A percentile compares a stretch with the other conserved stretches of the same genome.
Evolutionary conservation across 2,329 filamentous ascomycete species (phyloP).

Genomic region (Ophiognomonia clavigignenti-juglandacearum): DNA sequence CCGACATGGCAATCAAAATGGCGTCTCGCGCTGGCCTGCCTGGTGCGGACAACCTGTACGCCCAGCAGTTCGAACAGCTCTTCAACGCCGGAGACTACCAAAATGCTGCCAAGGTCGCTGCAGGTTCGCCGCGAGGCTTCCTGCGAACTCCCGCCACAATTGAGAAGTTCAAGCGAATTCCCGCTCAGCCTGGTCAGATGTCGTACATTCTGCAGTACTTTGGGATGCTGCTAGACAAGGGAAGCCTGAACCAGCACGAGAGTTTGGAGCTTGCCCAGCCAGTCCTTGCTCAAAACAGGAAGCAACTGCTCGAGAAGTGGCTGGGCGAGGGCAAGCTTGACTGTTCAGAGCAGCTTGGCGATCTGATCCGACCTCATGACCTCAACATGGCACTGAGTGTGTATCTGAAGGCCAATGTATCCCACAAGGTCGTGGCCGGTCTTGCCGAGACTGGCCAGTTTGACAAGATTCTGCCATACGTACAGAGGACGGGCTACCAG

Average conservation of each 20-base stretch:
- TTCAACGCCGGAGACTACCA: slow-evolving; percentile 74
- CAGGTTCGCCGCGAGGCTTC: slow-evolving; percentile 94
- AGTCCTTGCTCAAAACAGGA: slow-evolving; percentile 87
- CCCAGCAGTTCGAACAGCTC: slow-evolving; percentile 86
- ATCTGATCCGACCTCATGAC: slow-evolving; percentile 87
- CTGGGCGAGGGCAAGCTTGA: slow-evolving; percentile 93
- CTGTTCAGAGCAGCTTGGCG: slow-evolving; percentile 93
- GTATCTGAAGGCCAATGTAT: slow-evolving; percentile 84
- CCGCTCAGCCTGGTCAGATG: slow-evolving; percentile 77
- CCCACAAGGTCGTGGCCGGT: slow-evolving; percentile 90
- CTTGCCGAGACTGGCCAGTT: slow-evolving; percentile 96
- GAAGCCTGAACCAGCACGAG: slow-evolving; percentile 85
- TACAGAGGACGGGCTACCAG: slow-evolving; percentile 77
- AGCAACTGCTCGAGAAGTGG: slow-evolving; percentile 97
- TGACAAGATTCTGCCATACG: slow-evolving; percentile 92
- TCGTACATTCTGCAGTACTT: slow-evolving; percentile 97
- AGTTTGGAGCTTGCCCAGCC: slow-evolving; percentile 90
- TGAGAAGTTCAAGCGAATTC: slow-evolving; percentile 87
- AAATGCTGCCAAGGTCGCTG: slow-evolving; percentile 91
- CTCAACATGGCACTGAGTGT: slow-evolving; percentile 81
- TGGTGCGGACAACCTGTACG: slow-evolving; percentile 89
- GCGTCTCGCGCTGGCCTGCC: slow-evolving; percentile 90
- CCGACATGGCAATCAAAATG: slow-evolving; percentile 89
- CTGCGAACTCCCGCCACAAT: slow-evolving; percentile 92
- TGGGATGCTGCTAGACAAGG: slow-evolving; percentile 94